Percentiles rank a stretch among this genome's conserved stretches.
Conservation (phyloP, 2,329 filamentous ascomycete species). For the Rutstroemia sp. region DNA sequence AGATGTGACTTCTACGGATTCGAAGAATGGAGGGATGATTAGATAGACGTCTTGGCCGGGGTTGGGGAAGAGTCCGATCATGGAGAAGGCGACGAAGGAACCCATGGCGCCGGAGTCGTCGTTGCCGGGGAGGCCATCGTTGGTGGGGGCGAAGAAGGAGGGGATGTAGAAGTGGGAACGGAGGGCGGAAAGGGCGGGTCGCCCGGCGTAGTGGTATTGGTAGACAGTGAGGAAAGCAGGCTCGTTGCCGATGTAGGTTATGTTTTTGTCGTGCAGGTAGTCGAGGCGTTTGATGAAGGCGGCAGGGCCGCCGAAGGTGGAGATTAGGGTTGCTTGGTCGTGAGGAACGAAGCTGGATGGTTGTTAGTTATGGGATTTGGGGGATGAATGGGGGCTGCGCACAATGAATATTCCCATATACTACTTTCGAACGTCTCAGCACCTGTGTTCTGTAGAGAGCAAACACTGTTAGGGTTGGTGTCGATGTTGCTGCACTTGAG, state of each 20-base stretch:
- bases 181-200: constrained; percentile 39
- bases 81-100: constrained; percentile 24
- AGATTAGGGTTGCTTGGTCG: constrained; percentile 47
- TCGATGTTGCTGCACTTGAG: constrained; percentile 48
- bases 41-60: constrained; percentile 64
- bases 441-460: constrained; percentile 24
- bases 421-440: constrained; percentile 65
- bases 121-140: constrained; percentile 59
- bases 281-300: constrained; percentile 53
- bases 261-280: constrained; percentile 54
- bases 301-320: constrained; percentile 50
- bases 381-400: not conserved
- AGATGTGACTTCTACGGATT: constrained; percentile 49
- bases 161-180: constrained; percentile 59
- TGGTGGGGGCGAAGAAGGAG: constrained; percentile 50
- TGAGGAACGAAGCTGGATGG: constrained; percentile 36
- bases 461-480: constrained; percentile 19
- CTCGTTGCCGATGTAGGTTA: constrained; percentile 61
- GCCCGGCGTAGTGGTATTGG: constrained; percentile 64
- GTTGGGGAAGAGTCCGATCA: constrained; percentile 52
- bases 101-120: constrained; percentile 62
- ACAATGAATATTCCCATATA: constrained; percentile 58
- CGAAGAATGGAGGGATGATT: constrained; percentile 61
- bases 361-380: not conserved
- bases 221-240: constrained; percentile 58